Evolutionary conservation across 495 filamentous ascomycete genomes (phyloP).

Genomic region (Aspergillus diversus): DNA sequence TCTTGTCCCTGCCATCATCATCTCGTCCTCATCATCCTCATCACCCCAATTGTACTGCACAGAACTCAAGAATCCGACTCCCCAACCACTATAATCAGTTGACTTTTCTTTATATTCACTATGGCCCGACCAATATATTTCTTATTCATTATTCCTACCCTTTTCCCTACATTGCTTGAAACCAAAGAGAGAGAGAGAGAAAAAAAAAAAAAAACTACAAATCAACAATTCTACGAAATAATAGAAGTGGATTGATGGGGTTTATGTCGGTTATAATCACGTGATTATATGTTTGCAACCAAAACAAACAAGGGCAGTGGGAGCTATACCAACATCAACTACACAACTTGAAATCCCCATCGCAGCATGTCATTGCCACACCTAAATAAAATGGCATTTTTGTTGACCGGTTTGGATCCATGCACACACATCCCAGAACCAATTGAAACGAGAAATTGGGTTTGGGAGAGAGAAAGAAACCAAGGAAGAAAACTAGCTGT

Average conservation of each 20-base stretch:
- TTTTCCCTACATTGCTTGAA: neutral
- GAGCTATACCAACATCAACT: slow-evolving; percentile 5
- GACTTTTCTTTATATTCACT: slow-evolving; percentile 12
- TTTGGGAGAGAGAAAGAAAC: slow-evolving; percentile 9
- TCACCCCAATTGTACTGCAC: slow-evolving; percentile 17
- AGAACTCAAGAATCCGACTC: slow-evolving; percentile 16
- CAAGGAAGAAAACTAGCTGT: neutral
- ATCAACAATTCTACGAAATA: neutral
- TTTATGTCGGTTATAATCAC: neutral
- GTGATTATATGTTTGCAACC: neutral
- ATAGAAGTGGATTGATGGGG: too few species aligned
- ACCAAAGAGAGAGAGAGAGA: neutral
- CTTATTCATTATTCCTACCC: neutral
- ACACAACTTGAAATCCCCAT: too few species aligned
- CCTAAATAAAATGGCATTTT: too few species aligned
- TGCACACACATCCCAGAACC: too few species aligned
- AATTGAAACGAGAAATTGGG: neutral
- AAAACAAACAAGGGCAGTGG: neutral
- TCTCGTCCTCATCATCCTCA: slow-evolving; percentile 1
- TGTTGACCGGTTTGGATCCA: too few species aligned
- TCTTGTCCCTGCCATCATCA: neutral
- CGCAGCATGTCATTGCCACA: too few species aligned
- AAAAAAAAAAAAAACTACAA: neutral
- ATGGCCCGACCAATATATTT: neutral
- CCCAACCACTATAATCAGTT: slow-evolving; percentile 13